Evolutionary conservation across 192 early-diverging fungal species (phyloP), one percentile per base, ranked within the genome.

Genomic region (Linnemannia zychae): DNA sequence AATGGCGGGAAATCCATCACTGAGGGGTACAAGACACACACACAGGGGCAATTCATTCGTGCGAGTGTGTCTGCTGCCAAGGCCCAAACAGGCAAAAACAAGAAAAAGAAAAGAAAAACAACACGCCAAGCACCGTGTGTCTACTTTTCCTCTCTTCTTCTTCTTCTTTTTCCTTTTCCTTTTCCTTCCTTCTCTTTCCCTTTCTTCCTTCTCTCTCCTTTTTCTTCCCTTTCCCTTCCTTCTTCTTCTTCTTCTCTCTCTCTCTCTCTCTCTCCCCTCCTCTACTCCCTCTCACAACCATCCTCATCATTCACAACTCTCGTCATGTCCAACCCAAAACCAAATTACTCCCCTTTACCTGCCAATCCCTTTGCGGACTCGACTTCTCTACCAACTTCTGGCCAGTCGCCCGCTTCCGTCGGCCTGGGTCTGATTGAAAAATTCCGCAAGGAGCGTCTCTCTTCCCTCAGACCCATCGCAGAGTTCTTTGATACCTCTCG

Each of bases 401-500:
- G 65, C 34, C 49, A 75, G 34, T 78, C 82, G 5, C 57, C 82
- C 18, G 53, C 76, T 22, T 40, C 81, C 24, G 28, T 79, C 33
- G 82, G 82, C 15, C 82, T 84, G 22, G 82, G 82, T n/a, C 71
- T 60, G 40, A 79, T 84, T 47, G 71, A 71, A 66, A 78, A 75
- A 71, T 84, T 84, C 48, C 76, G 82, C 16, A 77, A 75, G 66
- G 89, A 91, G 40, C 80, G 88, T 11, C 77, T 92, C 13, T 85
- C 86, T 31, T 89, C 91, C 17, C 67, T 92, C 20, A 70, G 90
- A 37, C 90, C 90, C 33, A 52, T 91, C 22, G 57, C 87, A 67
- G 90, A 92, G 48, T 92, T 92, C 71, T 89, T 92, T 75, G 88
- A 91, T 78, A 89, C 71, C 70, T 84, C 85, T 66, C 86, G 92